Base-by-base conservation (phyloP, 2,329 filamentous ascomycete genomes). In the Exophiala xenobiotica region DNA sequence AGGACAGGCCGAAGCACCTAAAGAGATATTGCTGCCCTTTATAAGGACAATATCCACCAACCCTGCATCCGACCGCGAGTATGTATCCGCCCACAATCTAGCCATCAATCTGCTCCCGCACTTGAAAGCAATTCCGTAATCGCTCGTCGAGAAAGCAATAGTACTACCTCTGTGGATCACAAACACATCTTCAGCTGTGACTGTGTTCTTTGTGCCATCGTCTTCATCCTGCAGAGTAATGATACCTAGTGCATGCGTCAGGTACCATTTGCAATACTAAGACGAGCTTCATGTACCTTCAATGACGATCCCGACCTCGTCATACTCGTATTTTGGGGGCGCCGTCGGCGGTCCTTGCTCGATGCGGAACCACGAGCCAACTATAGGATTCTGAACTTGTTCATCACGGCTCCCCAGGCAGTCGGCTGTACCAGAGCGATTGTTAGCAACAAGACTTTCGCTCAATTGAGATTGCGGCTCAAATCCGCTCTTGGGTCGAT, bases 231-330 rank as follows among this genome's bases (percentile, higher is more conserved):
- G 4, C 6, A 33, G 9, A 14, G 9, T 33, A 12, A 33, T 33
- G 9, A 14, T 33, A 12, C 29, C 29, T 33, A 12, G 16, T 14
- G 4, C 16, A 11, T 33, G 29, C 4, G 29, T 12, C 4, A 23
- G 1, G 50, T 27, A 6, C 18, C 49, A 1, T 52, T 49, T 27
- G 54, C 55, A 4, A 37, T 37, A 18, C 6, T 37, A 12, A 37
- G n/a, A 6, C 5, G 20, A 24, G 16, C 20, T 19, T 9, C 42
- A 46, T 53, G 26, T 16, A 59, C 55, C 57, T 33, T 60, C 49
- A 38, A 56, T 37, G 26, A 62, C 46, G 26, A 57, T n/a, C 9
- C 61, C 43, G 44, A 60, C 37, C 22, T 60, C 55, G 24, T 60
- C 55, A 41, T 60, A 60, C 5, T 55, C 42, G 18, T 60, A 60